Evolutionary conservation across 345 rosid species (phyloP).

Genomic region (Abelmoschus esculentus): DNA sequence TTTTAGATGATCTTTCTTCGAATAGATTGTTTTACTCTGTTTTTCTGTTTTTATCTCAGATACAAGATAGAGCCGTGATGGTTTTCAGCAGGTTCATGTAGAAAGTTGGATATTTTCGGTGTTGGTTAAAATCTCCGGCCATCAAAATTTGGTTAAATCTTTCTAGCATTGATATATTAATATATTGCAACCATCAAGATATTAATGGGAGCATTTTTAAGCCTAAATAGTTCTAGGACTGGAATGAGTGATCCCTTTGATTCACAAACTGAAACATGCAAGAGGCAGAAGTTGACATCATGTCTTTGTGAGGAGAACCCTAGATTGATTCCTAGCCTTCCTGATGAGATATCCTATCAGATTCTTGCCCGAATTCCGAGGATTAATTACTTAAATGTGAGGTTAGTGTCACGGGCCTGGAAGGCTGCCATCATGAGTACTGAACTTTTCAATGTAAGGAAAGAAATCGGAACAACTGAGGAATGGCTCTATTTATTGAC

Average conservation of each 20-base stretch:
- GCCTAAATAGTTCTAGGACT: constrained; percentile 28
- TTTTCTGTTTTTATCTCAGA: constrained; percentile 3
- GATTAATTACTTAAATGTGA: constrained; percentile 44
- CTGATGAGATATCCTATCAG: constrained; percentile 80
- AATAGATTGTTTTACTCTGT: neutral
- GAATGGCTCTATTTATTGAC: constrained; percentile 87
- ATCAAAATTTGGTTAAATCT: neutral
- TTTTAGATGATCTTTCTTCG: neutral
- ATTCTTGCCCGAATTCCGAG: constrained; percentile 82
- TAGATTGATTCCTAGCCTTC: constrained; percentile 71
- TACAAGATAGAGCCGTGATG: constrained; percentile 4
- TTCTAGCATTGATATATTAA: neutral
- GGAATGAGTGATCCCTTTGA: constrained; percentile 18
- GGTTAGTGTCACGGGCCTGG: constrained; percentile 65
- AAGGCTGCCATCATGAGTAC: constrained; percentile 43
- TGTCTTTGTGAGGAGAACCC: constrained; percentile 29
- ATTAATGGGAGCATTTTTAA: constrained; percentile 36
- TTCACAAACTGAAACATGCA: constrained; percentile 19
- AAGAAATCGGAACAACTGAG: constrained; percentile 63
- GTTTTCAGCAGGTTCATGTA: constrained; percentile 21
- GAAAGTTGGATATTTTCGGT: constrained; percentile 9
- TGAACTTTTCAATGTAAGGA: constrained; percentile 59
- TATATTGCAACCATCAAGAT: neutral
- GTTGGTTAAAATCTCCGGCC: constrained; percentile 21
- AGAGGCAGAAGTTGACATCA: constrained; percentile 22